Evolutionary conservation across 2,329 filamentous ascomycete genomes (phyloP).

Genomic region (Blastomyces parvus): DNA sequence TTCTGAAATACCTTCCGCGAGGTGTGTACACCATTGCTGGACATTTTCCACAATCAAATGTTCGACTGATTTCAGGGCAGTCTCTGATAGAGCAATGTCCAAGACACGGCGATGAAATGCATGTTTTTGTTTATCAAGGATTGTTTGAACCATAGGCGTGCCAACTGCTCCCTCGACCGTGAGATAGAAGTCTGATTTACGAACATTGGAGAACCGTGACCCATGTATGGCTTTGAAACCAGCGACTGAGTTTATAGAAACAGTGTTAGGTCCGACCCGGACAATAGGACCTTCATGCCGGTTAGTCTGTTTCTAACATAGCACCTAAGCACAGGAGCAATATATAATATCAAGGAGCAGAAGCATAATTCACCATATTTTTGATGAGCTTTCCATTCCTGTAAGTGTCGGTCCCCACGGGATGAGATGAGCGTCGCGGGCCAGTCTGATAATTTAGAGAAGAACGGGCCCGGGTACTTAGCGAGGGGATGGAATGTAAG

Average conservation of each 20-base stretch:
- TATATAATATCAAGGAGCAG: background rate
- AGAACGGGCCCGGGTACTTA: conserved; percentile 16
- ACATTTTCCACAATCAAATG: conserved; percentile 16
- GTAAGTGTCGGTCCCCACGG: conserved; percentile 14
- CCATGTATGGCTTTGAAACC: conserved; percentile 52
- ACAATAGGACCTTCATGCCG: conserved; percentile 43
- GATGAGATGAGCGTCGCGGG: conserved; percentile 7
- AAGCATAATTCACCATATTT: conserved; percentile 26
- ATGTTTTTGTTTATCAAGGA: conserved; percentile 18
- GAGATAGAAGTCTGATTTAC: conserved; percentile 23
- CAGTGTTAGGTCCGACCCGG: conserved; percentile 67
- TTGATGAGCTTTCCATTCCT: conserved; percentile 14
- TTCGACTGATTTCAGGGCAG: conserved; percentile 19
- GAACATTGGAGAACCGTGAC: conserved; percentile 18
- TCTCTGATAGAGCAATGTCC: conserved; percentile 25
- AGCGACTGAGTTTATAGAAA: conserved; percentile 65
- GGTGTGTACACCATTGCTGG: conserved; percentile 15
- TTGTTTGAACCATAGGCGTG: conserved; percentile 18
- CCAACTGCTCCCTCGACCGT: conserved; percentile 31
- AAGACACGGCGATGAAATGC: conserved; percentile 22
- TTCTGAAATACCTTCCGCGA: conserved; percentile 13
- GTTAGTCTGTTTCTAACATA: background rate
- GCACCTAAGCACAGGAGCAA: background rate
- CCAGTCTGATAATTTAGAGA: conserved; percentile 12
- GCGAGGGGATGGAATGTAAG: conserved; percentile 15